Conservation (phyloP, 352 stramenopile species). For the Pythium monospermum region DNA sequence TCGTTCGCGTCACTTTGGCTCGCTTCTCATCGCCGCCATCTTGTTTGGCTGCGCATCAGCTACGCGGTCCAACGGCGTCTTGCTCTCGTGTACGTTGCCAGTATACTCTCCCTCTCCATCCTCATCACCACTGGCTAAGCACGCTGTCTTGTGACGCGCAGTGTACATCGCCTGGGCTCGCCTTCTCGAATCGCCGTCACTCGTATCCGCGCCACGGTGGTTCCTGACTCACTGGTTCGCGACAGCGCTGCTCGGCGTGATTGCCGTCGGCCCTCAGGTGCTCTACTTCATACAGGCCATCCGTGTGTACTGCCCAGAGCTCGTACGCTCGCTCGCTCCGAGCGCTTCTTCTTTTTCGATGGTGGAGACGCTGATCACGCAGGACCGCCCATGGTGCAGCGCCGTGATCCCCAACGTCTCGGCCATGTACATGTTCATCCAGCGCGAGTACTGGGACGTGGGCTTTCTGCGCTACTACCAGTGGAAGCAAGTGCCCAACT, state of each 20-base stretch:
- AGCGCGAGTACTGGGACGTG: slow-evolving; percentile 95
- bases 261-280: slow-evolving; percentile 62
- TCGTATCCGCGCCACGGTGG: slow-evolving; percentile 3
- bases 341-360: no score
- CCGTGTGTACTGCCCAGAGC: slow-evolving; percentile 54
- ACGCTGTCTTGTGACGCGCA: slow-evolving; percentile 17
- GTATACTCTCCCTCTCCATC: not conserved
- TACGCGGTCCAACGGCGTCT: slow-evolving; percentile 72
- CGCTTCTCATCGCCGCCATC: slow-evolving; percentile 26
- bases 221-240: slow-evolving; percentile 58
- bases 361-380: slow-evolving; percentile 10
- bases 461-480: slow-evolving; percentile 93
- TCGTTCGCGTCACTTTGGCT: slow-evolving; percentile 4
- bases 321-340: slow-evolving; percentile 18
- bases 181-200: slow-evolving; percentile 46
- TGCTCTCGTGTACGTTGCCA: slow-evolving; percentile 67
- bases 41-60: slow-evolving; percentile 61
- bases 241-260: slow-evolving; percentile 51
- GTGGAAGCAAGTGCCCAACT: slow-evolving; percentile 93
- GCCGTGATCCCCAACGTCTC: slow-evolving; percentile 63
- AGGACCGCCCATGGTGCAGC: slow-evolving; percentile 68
- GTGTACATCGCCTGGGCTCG: slow-evolving; percentile 77
- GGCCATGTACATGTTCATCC: slow-evolving; percentile 92
- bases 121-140: slow-evolving; percentile 7
- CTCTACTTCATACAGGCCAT: slow-evolving; percentile 65